Percentiles rank a stretch among this genome's conserved stretches.
These are phyloP conservation scores for Pyrenochaeta sp. DNA, from an alignment of 2,329 filamentous ascomycete genomes.

Conservation along the genomic window DNA sequence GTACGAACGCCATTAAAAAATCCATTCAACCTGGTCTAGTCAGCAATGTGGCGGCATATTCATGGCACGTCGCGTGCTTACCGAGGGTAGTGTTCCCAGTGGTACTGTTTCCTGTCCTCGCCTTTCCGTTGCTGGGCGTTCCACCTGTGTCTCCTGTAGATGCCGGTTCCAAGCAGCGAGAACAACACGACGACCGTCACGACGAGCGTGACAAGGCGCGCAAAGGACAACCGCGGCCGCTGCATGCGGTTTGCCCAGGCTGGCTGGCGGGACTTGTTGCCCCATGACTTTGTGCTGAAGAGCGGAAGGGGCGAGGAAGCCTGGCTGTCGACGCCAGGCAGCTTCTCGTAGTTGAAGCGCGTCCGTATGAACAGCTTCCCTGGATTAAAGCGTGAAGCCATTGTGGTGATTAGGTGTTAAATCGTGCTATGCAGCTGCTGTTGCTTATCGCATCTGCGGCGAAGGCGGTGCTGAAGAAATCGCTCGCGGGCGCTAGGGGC, in stretches of 20 bases:
- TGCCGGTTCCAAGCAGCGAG: conserved; percentile 53
- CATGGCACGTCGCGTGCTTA: conserved; percentile 29
- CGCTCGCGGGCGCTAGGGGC: conserved; percentile 4
- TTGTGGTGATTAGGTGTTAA: conserved; percentile 25
- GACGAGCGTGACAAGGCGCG: conserved; percentile 52
- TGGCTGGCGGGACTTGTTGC: conserved; percentile 42
- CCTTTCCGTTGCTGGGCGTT: conserved; percentile 44
- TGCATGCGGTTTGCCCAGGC: conserved; percentile 52
- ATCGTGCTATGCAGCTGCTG: conserved; percentile 23
- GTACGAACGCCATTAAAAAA: conserved; percentile 60
- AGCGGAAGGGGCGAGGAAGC: conserved; percentile 50
- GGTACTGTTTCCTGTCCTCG: conserved; percentile 48
- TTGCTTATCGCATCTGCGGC: conserved; percentile 46
- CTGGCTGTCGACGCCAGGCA: conserved; percentile 54
- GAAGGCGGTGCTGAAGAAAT: conserved; percentile 12
- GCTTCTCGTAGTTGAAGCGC: conserved; percentile 57
- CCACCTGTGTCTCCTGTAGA: conserved; percentile 50
- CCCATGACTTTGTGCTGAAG: conserved; percentile 50
- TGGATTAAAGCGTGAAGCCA: conserved; percentile 54
- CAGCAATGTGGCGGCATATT: conserved; percentile 13
- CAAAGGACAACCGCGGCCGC: conserved; percentile 53
- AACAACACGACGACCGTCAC: conserved; percentile 52
- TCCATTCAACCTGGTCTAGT: conserved; percentile 51
- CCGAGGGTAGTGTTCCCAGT: conserved; percentile 57
- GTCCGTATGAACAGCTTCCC: conserved; percentile 55